Conservation (phyloP, 2,329 filamentous ascomycete genomes). For the Cytospora piceae region DNA sequence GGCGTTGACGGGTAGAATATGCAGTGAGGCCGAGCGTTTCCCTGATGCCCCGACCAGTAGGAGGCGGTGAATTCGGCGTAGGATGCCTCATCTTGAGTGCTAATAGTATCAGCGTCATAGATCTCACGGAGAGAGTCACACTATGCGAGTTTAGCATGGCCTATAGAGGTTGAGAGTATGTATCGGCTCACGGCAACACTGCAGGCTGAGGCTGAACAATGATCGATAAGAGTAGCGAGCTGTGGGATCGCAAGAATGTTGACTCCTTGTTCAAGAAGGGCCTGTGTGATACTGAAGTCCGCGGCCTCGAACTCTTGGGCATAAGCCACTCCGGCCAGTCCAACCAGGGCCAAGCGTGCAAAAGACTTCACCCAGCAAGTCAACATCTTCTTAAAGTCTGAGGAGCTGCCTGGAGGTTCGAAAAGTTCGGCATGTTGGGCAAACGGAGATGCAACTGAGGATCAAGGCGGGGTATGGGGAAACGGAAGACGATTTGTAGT, state of each 20-base stretch:
- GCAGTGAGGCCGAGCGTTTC: slow-evolving; percentile 25
- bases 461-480: too few species aligned
- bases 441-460: neutral
- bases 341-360: neutral
- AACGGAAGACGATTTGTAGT: too few species aligned
- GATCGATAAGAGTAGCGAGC: slow-evolving; percentile 12
- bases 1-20: slow-evolving; percentile 15
- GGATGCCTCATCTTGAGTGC: neutral
- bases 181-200: neutral
- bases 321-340: neutral
- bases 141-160: neutral
- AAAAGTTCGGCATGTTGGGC: neutral
- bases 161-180: neutral
- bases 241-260: slow-evolving; percentile 27
- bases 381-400: neutral
- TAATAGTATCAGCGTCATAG: slow-evolving; percentile 27
- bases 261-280: slow-evolving; percentile 30
- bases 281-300: slow-evolving; percentile 29
- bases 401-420: neutral
- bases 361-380: neutral
- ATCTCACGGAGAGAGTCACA: slow-evolving; percentile 21
- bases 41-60: slow-evolving; percentile 31
- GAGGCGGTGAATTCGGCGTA: slow-evolving; percentile 24
- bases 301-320: slow-evolving; percentile 1
- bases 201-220: slow-evolving; percentile 4